Conservation (phyloP, 148 eudicot species). For the Talinum fruticosum region DNA sequence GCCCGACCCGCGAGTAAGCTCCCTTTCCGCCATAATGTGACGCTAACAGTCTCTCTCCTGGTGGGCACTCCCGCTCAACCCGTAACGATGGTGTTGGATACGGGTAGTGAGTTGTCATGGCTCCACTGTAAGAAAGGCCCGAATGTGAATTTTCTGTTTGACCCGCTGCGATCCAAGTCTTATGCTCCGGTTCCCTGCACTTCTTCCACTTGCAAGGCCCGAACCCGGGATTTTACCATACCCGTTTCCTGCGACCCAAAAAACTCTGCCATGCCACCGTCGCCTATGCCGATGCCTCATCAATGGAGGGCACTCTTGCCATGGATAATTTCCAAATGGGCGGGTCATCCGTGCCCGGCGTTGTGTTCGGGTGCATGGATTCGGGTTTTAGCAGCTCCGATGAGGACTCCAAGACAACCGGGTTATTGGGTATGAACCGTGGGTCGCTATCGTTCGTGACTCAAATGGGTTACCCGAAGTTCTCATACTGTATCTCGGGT, state of each 20-base stretch:
- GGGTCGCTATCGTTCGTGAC: constrained; percentile 76
- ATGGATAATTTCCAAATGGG: constrained; percentile 53
- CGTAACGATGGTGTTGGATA: constrained; percentile 83
- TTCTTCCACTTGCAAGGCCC: constrained; percentile 1
- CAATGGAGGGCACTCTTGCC: constrained; percentile 73
- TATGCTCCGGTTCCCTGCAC: constrained; percentile 39
- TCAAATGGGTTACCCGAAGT: constrained; percentile 74
- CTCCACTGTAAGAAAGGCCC: constrained; percentile 7
- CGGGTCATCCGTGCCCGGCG: constrained; percentile 36
- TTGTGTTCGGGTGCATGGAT: constrained; percentile 79
- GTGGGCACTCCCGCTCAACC: constrained; percentile 75
- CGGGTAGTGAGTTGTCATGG: constrained; percentile 46
- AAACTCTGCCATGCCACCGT: constrained; percentile 61
- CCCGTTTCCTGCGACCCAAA: constrained; percentile 40
- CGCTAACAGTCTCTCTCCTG: constrained; percentile 64
- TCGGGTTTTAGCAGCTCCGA: constrained; percentile 44
- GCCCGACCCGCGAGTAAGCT: constrained; percentile 50
- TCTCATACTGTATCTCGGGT: constrained; percentile 90
- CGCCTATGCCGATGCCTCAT: constrained; percentile 69
- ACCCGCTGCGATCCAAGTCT: background rate
- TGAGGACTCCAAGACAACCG: constrained; percentile 62
- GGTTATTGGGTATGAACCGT: constrained; percentile 87
- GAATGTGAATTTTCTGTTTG: background rate
- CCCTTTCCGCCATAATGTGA: constrained; percentile 68
- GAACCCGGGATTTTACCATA: constrained; percentile 9